phyloP scores from a whole-genome alignment of 768 basidiomycete species.

The Kwoniella pini region DNA sequence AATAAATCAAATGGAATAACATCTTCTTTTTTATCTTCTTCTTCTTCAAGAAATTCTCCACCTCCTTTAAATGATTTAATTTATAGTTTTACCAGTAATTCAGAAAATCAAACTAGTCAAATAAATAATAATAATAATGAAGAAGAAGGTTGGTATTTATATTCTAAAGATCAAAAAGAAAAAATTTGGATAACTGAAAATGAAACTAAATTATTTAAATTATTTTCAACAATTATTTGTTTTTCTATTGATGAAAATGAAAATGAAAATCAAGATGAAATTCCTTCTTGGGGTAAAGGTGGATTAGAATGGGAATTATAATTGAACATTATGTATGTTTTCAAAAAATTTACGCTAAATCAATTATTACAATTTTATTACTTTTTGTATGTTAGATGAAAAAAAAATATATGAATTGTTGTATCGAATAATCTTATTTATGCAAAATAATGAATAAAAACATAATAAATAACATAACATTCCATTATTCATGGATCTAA shows the following conservation, averaged over 20 bases:
- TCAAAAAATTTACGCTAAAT: no score
- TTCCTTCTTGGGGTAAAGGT: constrained; percentile 35
- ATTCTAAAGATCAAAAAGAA: constrained; percentile 3
- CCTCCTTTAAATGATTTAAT: constrained; percentile 39
- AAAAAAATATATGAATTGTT: no score
- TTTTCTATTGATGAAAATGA: constrained; percentile 36
- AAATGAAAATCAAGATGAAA: constrained; percentile 2
- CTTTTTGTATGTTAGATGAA: no score
- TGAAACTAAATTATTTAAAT: constrained; percentile 39
- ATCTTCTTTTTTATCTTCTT: constrained; percentile 21
- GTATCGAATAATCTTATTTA: no score
- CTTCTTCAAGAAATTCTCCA: constrained; percentile 34
- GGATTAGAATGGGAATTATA: constrained; percentile 42
- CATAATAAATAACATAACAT: no score
- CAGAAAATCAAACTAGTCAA: not conserved
- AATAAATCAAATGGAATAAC: constrained; percentile 14
- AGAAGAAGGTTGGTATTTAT: no score
- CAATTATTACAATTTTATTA: no score
- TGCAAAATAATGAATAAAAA: no score
- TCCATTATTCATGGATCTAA: no score
- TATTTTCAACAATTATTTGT: constrained; percentile 38
- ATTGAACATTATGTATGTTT: no score
- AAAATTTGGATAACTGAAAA: constrained; percentile 45
- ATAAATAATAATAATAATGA: not conserved
- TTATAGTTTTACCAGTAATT: constrained; percentile 2